phyloP scores from a whole-genome alignment of 2,329 filamentous ascomycete species.

The Exserohilum turcica region DNA sequence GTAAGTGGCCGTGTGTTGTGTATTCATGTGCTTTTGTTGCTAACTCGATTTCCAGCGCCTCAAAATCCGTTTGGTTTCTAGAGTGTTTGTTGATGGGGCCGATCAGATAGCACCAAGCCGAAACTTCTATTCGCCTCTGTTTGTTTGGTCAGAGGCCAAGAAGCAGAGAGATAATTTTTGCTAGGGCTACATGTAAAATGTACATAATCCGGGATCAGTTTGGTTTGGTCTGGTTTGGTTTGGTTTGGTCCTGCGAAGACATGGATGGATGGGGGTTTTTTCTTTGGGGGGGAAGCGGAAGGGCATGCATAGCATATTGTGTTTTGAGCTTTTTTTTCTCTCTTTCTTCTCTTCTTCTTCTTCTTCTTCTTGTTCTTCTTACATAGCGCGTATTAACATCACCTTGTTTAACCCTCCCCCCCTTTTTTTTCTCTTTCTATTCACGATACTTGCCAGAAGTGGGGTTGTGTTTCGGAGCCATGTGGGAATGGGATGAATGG shows the following conservation, averaged over 20 bases:
- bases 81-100: neutral
- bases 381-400: neutral
- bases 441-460: no score
- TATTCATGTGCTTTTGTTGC: neutral
- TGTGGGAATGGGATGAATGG: no score
- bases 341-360: no score
- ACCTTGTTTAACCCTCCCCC: neutral
- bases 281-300: neutral
- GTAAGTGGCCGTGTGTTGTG: constrained; percentile 67
- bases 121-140: neutral
- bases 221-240: neutral
- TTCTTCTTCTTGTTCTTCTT: neutral
- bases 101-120: neutral
- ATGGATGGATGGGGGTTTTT: neutral
- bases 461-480: no score
- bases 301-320: neutral
- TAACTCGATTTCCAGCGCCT: constrained; percentile 60
- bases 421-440: no score
- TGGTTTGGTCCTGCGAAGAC: neutral
- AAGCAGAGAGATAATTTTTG: constrained; percentile 1
- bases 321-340: neutral
- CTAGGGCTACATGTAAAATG: constrained; percentile 13
- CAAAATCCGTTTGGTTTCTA: constrained; percentile 75
- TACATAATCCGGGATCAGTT: constrained; percentile 11
- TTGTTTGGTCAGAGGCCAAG: neutral